phyloP scores from a whole-genome alignment of 2,329 filamentous ascomycete genomes.

The Truncatella angustata region DNA sequence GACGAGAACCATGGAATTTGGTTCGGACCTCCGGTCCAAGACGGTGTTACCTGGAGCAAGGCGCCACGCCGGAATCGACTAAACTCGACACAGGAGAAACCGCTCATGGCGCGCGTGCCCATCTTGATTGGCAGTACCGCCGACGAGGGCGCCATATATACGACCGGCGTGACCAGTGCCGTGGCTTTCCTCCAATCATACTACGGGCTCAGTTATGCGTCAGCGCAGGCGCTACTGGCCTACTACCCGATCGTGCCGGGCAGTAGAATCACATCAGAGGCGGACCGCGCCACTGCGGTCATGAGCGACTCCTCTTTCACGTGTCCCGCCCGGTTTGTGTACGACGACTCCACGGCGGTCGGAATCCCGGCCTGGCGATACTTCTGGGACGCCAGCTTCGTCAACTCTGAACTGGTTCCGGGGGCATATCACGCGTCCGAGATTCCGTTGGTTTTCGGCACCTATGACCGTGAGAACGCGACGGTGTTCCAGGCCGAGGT shows the following conservation, averaged over 20 bases:
- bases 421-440: constrained; percentile 30
- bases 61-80: constrained; percentile 4
- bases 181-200: not conserved
- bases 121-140: not conserved
- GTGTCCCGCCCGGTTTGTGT: constrained; percentile 21
- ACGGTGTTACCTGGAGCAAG: constrained; percentile 2
- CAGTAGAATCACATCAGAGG: not conserved
- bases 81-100: not conserved
- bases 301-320: constrained; percentile 17
- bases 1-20: not conserved
- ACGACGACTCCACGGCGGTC: constrained; percentile 22
- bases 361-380: constrained; percentile 23
- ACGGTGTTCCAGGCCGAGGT: constrained; percentile 17
- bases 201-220: not conserved
- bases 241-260: constrained; percentile 3
- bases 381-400: constrained; percentile 13
- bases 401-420: constrained; percentile 27
- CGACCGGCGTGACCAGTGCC: not conserved
- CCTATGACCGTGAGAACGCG: constrained; percentile 20
- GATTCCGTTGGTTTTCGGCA: constrained; percentile 30
- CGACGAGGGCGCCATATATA: constrained; percentile 3
- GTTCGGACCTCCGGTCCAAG: constrained; percentile 5
- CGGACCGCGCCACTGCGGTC: constrained; percentile 2
- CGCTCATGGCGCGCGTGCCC: constrained; percentile 3
- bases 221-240: not conserved